Conservation (phyloP, 495 filamentous ascomycete genomes). For the Viridothelium virens region DNA sequence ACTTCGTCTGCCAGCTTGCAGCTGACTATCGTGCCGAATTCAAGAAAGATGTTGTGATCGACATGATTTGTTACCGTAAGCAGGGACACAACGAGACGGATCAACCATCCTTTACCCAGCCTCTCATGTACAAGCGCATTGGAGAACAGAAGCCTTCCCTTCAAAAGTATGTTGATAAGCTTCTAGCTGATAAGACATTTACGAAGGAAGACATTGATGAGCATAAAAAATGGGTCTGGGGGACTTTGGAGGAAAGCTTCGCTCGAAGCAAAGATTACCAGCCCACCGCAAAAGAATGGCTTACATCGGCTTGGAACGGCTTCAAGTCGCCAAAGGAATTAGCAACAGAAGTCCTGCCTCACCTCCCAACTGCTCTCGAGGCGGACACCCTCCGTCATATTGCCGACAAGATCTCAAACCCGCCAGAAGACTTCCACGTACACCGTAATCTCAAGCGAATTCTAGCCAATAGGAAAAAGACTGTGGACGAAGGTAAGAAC, state of each 20-base stretch:
- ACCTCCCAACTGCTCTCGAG: constrained; percentile 77
- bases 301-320: constrained; percentile 95
- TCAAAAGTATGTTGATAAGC: constrained; percentile 79
- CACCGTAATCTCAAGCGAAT: constrained; percentile 98
- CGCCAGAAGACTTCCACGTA: constrained; percentile 76
- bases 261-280: constrained; percentile 95
- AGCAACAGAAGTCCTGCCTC: constrained; percentile 86
- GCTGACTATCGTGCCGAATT: constrained; percentile 97
- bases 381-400: constrained; percentile 65
- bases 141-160: constrained; percentile 68
- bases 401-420: constrained; percentile 61
- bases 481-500: constrained; percentile 81
- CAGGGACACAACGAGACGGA: constrained; percentile 99
- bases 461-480: constrained; percentile 79
- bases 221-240: constrained; percentile 99
- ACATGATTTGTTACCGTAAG: constrained; percentile 98
- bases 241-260: constrained; percentile 96
- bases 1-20: constrained; percentile 94
- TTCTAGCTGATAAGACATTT: constrained; percentile 84
- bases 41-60: constrained; percentile 93
- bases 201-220: constrained; percentile 97
- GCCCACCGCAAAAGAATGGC: constrained; percentile 93
- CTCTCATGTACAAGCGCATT: constrained; percentile 98
- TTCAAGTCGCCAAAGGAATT: constrained; percentile 99
- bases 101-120: constrained; percentile 98